Base-by-base conservation (phyloP, 805 yeast genomes). In the Metschnikowia amazonensis region DNA sequence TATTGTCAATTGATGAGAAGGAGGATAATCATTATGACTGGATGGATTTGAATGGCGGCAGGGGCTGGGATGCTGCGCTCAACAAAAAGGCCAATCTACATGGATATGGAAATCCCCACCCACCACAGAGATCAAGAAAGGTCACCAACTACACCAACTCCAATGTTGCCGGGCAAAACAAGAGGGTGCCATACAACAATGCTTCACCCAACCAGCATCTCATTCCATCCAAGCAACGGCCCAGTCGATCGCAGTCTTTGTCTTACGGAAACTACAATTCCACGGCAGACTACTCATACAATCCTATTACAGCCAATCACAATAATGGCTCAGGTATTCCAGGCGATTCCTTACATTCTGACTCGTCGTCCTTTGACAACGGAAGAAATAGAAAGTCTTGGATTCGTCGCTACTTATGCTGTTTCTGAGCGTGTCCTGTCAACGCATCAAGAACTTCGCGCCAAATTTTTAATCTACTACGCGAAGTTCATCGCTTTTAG, bases 41-140 rank as follows among this genome's bases (percentile, higher is more conserved):
- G 99, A 88, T 89, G 96, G 86, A 85, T 59, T 75, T 94, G 56
- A 94, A 94, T 64, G 88, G 86, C 46, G 98, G 98, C 49, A 82
- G 84, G 64, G 98, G 98, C 44, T 92, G 97, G 96, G 98, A 94
- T 68, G 79, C 87, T 25, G 73, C 86, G 16, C 80, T 85, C 51
- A 89, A 89, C 67, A 89, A 89, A 64, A 90, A 90, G 66, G 95
- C 97, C 44, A 90, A 90, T 60, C 70, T 90, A 52, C 97, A 90
- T 66, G 98, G 98, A 35, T 90, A 90, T 65, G 97, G 97, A 29
- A 94, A 89, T 65, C 96, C 97, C 51, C 86, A 83, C 57, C 97
- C 96, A 36, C 79, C 80, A 35, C 52, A 53, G 34, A 38, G 47
- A 45, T 64, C 49, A 53, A 51, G 48, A 56, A 55, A 44, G 57